Base-by-base conservation (phyloP, 495 filamentous ascomycete species). In the Penicillium daleae region DNA sequence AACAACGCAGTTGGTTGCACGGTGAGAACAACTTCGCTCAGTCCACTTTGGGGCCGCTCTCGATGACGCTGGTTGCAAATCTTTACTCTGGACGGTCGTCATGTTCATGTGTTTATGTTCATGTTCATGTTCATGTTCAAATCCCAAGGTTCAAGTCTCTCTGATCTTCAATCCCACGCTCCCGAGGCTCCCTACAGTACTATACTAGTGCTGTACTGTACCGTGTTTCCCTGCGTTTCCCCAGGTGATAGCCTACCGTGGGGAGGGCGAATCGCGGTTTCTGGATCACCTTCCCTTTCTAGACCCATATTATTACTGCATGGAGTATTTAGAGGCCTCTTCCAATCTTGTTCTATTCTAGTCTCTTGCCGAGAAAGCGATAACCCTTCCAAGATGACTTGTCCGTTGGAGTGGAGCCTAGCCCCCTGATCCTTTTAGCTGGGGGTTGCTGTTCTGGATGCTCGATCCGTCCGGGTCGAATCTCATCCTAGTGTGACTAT, bases 11-110 rank as follows among this genome's bases (percentile, higher is more conserved):
- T 26, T 57, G 62, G 27, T 26, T 57, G 62, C 50, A 64, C 61
- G 57, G 65, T n/a, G n/a, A n/a, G n/a, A n/a, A n/a, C n/a, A n/a
- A n/a, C n/a, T n/a, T n/a, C n/a, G n/a, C n/a, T n/a, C n/a, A n/a
- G n/a, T n/a, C n/a, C n/a, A n/a, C n/a, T n/a, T n/a, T n/a, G 13
- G 35, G 42, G 21, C 42, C 42, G 19, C 42, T 46, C 42, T 46
- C 19, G 2, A 46, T 46, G 42, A 46, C 42, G 42, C 9, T 46
- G 19, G n/a, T 21, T 46, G 19, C 19, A 42, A 50, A 35, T 67
- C 50, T 58, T 62, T 67, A 61, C 65, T 65, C 58, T 58, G 61
- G 58, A 52, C 10, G 37, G 59, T 59, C 56, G 56, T 58, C 31
- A 58, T 17, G 22, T 29, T 42, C 39, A 19, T 32, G 24, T 48